These are phyloP conservation scores for Oligophagozyma castellii DNA, from an alignment of 1,139 yeast genomes.

Conservation along the genomic window DNA sequence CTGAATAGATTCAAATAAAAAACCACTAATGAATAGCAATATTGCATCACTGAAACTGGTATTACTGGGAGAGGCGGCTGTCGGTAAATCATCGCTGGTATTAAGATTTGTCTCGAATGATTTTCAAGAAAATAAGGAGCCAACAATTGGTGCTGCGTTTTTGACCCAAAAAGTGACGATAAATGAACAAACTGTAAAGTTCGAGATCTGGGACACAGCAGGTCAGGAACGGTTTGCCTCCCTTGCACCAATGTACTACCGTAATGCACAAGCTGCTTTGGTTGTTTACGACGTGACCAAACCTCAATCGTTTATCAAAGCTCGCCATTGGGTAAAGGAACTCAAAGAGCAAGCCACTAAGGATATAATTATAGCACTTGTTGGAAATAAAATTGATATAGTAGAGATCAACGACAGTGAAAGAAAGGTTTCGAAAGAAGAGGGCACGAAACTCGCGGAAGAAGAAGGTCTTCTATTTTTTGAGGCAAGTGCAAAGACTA, in stretches of 20 bases:
- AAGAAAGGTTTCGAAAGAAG: conserved; percentile 77
- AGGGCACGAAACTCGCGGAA: conserved; percentile 66
- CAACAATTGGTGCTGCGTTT: conserved; percentile 97
- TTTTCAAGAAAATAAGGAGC: conserved; percentile 93
- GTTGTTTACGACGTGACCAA: conserved; percentile 94
- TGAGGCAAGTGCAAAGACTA: conserved; percentile 91
- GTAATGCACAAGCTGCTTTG: conserved; percentile 97
- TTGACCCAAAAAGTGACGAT: conserved; percentile 88
- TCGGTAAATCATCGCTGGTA: conserved; percentile 88
- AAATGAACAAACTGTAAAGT: conserved; percentile 81
- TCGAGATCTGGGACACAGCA: conserved; percentile 98
- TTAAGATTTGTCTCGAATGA: conserved; percentile 89
- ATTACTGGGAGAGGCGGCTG: conserved; percentile 93
- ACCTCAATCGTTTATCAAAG: conserved; percentile 94
- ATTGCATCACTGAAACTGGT: conserved; percentile 79
- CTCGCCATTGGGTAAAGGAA: conserved; percentile 98
- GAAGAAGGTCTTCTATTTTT: conserved; percentile 83
- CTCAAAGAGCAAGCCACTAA: conserved; percentile 89
- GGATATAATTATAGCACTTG: conserved; percentile 82
- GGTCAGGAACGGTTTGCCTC: conserved; percentile 97
- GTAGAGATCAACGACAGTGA: conserved; percentile 32
- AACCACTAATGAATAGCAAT: conserved; percentile 13
- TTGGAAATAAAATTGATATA: conserved; percentile 84
- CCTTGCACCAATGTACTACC: conserved; percentile 93
- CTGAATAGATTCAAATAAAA: neutral